These are phyloP conservation scores for Excoecaria agallocha DNA, from an alignment of 345 rosid genomes.

Conservation along the genomic window DNA sequence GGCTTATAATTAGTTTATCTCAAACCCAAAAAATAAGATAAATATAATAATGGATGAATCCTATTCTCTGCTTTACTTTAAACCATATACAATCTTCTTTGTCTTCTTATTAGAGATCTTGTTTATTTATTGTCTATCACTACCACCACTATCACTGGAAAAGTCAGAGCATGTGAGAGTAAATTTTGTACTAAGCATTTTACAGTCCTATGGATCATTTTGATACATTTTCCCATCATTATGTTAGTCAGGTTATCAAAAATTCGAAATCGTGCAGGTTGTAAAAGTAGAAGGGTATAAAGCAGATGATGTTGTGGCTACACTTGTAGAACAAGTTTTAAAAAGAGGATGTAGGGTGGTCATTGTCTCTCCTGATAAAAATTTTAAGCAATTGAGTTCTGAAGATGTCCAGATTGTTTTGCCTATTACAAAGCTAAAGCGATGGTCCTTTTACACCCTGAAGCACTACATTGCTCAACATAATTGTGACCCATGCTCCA, in stretches of 20 bases:
- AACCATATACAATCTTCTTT: background rate
- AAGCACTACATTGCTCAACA: conserved; percentile 82
- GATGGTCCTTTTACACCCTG: no score
- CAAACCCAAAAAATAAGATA: background rate
- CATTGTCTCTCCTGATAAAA: no score
- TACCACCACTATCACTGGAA: background rate
- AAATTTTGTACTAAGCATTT: background rate
- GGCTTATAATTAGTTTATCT: background rate
- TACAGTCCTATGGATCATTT: background rate
- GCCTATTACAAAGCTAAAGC: no score
- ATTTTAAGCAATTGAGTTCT: no score
- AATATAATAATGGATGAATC: background rate
- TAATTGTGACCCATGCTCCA: conserved; percentile 71
- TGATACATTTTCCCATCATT: conserved; percentile 4
- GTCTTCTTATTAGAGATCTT: background rate
- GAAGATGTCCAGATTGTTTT: no score
- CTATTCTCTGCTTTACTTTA: background rate
- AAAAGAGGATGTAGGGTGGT: no score
- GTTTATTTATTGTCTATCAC: background rate
- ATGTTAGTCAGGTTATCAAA: conserved; percentile 4
- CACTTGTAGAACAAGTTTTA: no score
- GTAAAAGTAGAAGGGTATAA: conserved; percentile 71
- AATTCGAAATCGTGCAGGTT: conserved; percentile 44
- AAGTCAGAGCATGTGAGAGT: background rate
- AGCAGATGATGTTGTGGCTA: conserved; percentile 96